Percentiles rank a stretch among this genome's conserved stretches.
These are phyloP conservation scores for Phytophthora lateralis DNA, from an alignment of 352 stramenopile species.

Conservation along the genomic window DNA sequence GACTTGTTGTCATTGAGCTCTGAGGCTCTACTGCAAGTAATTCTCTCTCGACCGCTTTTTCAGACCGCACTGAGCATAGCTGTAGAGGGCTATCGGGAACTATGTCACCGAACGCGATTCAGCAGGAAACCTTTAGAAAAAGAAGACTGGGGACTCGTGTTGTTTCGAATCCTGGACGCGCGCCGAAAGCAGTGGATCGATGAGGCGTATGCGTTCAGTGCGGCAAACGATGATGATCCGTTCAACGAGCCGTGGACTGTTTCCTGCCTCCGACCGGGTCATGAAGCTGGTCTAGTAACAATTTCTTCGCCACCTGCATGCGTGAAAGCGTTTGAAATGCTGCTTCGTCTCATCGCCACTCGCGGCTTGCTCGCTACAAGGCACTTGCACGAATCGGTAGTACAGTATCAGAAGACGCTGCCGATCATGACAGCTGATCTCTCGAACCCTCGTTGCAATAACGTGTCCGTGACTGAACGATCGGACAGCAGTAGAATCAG, in stretches of 20 bases:
- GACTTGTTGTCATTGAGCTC: conserved; percentile 40
- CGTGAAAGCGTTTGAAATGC: conserved; percentile 53
- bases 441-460: neutral
- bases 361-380: conserved; percentile 25
- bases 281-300: conserved; percentile 35
- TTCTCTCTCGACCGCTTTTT: conserved; percentile 36
- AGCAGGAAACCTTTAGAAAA: conserved; percentile 1
- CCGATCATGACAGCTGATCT: neutral
- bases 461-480: neutral
- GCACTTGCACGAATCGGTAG: neutral
- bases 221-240: conserved; percentile 10
- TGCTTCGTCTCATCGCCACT: conserved; percentile 58
- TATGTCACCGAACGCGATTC: conserved; percentile 27
- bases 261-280: conserved; percentile 24
- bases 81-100: conserved; percentile 54
- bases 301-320: conserved; percentile 38
- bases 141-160: conserved; percentile 48
- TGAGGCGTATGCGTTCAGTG: conserved; percentile 23
- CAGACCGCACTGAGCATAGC: conserved; percentile 39
- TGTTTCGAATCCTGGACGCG: conserved; percentile 40
- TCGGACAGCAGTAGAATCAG: neutral
- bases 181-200: conserved; percentile 46
- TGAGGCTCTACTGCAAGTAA: conserved; percentile 51
- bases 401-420: neutral
- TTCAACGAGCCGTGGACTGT: conserved; percentile 37